phyloP scores from a whole-genome alignment of 306 rosid species.

The Vigna reflexopilosa region DNA sequence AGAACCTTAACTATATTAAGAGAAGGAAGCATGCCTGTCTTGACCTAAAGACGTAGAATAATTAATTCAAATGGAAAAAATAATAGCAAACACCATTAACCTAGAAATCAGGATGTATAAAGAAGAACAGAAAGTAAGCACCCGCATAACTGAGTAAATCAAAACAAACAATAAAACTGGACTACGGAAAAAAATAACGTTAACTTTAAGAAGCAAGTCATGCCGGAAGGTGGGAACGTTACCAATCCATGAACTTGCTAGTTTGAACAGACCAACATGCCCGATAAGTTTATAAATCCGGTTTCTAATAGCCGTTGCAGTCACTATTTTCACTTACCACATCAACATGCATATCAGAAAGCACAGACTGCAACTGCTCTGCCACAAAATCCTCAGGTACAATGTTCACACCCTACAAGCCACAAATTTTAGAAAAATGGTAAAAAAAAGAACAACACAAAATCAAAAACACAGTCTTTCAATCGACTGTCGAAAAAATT shows the following conservation, averaged over 20 bases:
- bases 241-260: not conserved
- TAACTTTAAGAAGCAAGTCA: not conserved
- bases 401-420: slow-evolving; percentile 65
- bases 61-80: slow-evolving; percentile 25
- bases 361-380: slow-evolving; percentile 79
- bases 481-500: not conserved
- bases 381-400: slow-evolving; percentile 76
- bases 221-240: not conserved
- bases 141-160: not conserved
- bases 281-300: not conserved
- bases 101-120: slow-evolving; percentile 11
- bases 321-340: slow-evolving; percentile 66
- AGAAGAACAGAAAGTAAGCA: slow-evolving; percentile 31
- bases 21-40: slow-evolving; percentile 95
- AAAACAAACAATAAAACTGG: not conserved
- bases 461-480: not conserved
- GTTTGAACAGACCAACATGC: not conserved
- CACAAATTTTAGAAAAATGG: slow-evolving; percentile 23
- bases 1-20: slow-evolving; percentile 65
- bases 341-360: slow-evolving; percentile 90
- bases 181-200: not conserved
- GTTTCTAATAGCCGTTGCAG: not conserved
- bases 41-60: slow-evolving; percentile 63
- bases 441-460: not conserved
- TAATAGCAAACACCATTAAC: slow-evolving; percentile 25